These are phyloP conservation scores for Cladosporium oxysporum DNA, from an alignment of 2,329 filamentous ascomycete species.

Conservation along the genomic window DNA sequence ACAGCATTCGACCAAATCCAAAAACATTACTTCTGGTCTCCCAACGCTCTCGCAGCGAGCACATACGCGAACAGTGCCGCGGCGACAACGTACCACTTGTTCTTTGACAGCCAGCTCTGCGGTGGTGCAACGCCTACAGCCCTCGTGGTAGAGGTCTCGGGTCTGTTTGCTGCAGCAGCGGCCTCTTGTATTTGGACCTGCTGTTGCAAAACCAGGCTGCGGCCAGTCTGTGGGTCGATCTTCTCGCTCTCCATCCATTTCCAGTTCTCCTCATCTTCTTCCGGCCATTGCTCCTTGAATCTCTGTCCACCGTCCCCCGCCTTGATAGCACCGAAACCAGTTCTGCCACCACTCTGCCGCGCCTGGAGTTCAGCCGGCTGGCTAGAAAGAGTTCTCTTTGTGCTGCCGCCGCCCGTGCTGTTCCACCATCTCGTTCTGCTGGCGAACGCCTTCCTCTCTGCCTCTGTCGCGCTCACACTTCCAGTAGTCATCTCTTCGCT, in stretches of 20 bases:
- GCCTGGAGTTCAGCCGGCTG: constrained; percentile 38
- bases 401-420: constrained; percentile 82
- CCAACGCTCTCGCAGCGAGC: constrained; percentile 72
- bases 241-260: constrained; percentile 84
- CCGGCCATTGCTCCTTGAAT: constrained; percentile 87
- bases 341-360: constrained; percentile 46
- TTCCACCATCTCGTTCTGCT: constrained; percentile 92
- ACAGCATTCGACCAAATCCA: not conserved
- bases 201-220: constrained; percentile 25
- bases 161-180: constrained; percentile 61
- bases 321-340: constrained; percentile 77
- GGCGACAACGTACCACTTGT: constrained; percentile 74
- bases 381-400: constrained; percentile 50
- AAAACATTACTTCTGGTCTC: constrained; percentile 41
- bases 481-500: constrained; percentile 98
- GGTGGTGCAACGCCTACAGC: constrained; percentile 70
- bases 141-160: constrained; percentile 68
- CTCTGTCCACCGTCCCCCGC: constrained; percentile 90
- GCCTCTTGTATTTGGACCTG: constrained; percentile 59
- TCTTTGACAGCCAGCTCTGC: constrained; percentile 76
- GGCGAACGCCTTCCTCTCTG: constrained; percentile 77
- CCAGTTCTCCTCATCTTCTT: constrained; percentile 86
- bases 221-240: constrained; percentile 76
- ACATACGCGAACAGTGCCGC: constrained; percentile 79
- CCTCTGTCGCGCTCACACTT: constrained; percentile 73